Evolutionary conservation across 2,329 filamentous ascomycete genomes (phyloP), one percentile per base, ranked within the genome.

Genomic region (Stylonectria norvegica): DNA sequence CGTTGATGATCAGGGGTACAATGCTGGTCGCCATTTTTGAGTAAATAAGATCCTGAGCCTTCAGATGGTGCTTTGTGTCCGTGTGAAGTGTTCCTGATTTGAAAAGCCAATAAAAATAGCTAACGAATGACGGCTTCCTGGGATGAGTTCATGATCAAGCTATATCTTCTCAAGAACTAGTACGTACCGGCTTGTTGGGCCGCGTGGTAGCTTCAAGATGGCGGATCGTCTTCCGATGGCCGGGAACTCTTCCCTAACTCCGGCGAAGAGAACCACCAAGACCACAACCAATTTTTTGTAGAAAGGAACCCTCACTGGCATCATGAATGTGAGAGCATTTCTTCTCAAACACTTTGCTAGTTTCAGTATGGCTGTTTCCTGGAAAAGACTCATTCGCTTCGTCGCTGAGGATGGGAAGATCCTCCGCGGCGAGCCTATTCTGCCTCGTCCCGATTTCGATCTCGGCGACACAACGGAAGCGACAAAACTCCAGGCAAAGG

Each of bases 1-100:
- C 42, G 8, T 41, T 27, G n/a, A 44, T 44, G n/a, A 44, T 40
- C 14, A 40, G 28, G 5, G 37, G 42, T 3, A 40, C 37, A 14
- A 20, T 34, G 8, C 22, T n/a, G 8, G 28, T 27, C 6, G 29
- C 27, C 42, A 44, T 44, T 27, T n/a, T 10, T 37, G 22, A 7
- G 22, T 25, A 25, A 12, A 25, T 25, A 12, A 7, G 22, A 25
- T 25, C n/a, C n/a, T n/a, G n/a, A n/a, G n/a, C n/a, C n/a, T n/a
- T n/a, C n/a, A n/a, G n/a, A n/a, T n/a, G n/a, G n/a, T n/a, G n/a
- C n/a, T n/a, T n/a, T n/a, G n/a, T n/a, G n/a, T n/a, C n/a, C n/a
- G n/a, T n/a, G n/a, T n/a, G n/a, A n/a, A n/a, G n/a, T n/a, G n/a
- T n/a, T n/a, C n/a, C n/a, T n/a, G n/a, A n/a, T n/a, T n/a, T n/a